Evolutionary conservation across 352 stramenopile genomes (phyloP), one percentile per base, ranked within the genome.

Genomic region (Pythium rhizo-oryzae): DNA sequence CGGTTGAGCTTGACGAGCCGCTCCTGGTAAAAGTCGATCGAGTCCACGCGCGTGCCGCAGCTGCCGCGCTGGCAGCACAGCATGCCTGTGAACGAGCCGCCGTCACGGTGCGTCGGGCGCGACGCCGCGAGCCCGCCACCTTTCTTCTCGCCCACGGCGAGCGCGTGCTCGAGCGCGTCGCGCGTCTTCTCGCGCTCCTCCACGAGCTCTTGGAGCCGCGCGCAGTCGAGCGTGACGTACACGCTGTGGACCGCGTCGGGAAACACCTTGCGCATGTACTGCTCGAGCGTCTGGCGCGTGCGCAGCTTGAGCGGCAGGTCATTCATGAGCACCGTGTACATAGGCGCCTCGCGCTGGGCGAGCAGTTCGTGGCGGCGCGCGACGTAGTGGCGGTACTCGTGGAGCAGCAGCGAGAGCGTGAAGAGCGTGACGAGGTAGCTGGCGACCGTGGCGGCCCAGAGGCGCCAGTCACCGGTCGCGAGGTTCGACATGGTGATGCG

Each of bases 401-500:
- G 59, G 2, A 86, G 54, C 24, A 94, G 55, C 54, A 93, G 61
- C 4, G 67, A 78, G 71, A 94, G 83, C 30, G 77, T 80, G 53
- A 80, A 91, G 18, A 72, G 74, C 49, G 74, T 70, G 37, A 94
- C 70, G 21, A 90, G 30, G 52, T 80, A 91, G n/a, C 82, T 74
- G 4, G 79, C 83, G 13, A 75, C 58, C 33, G 77, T 86, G 1
- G 80, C 75, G 19, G 79, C 84, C 87, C 87, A 94, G n/a, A 94
- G 64, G 21, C 84, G 71, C 21, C 65, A 69, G 54, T 85, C 85
- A 8, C 63, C 56, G 51, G 75, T 76, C 2, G 74, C 68, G 56
- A 94, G 67, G 66, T 92, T 94, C 35, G 82, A 91, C 84, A 94
- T 91, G 33, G 77, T 91, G 62, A 94, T 89, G 28, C 72, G 71